Conservation (phyloP, 495 filamentous ascomycete species). For the Penicillium soppii region DNA sequence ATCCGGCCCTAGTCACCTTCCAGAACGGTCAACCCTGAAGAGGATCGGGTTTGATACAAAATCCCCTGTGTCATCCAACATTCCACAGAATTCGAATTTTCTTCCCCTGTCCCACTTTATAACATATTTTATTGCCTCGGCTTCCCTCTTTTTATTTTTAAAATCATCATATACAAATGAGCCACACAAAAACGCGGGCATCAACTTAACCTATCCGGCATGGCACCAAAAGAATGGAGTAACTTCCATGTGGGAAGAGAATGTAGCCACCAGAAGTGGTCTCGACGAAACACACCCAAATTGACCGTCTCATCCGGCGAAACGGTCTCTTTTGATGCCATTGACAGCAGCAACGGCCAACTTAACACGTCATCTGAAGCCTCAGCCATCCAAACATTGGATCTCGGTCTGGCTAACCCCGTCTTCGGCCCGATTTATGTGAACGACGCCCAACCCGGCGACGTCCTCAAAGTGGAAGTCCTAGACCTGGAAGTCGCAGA, state of each 20-base stretch:
- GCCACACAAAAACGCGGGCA: constrained; percentile 11
- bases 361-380: constrained; percentile 37
- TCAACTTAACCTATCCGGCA: constrained; percentile 24
- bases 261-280: constrained; percentile 49
- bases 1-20: constrained; percentile 31
- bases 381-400: constrained; percentile 39
- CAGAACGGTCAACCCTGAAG: constrained; percentile 26
- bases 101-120: not conserved
- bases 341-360: constrained; percentile 53
- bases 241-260: constrained; percentile 40
- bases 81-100: not conserved
- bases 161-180: no score
- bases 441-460: constrained; percentile 45
- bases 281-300: constrained; percentile 42
- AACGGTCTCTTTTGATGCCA: constrained; percentile 46
- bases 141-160: not conserved
- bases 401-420: constrained; percentile 45
- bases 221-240: constrained; percentile 23
- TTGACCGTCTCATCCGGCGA: constrained; percentile 46
- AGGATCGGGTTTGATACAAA: constrained; percentile 15
- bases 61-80: constrained; percentile 9
- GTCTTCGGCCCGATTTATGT: constrained; percentile 50
- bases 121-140: not conserved
- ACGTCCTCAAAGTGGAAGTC: constrained; percentile 50
- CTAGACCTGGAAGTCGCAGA: constrained; percentile 40